Conservation (phyloP, 495 filamentous ascomycete genomes). For the Aspergillus hancockii region DNA sequence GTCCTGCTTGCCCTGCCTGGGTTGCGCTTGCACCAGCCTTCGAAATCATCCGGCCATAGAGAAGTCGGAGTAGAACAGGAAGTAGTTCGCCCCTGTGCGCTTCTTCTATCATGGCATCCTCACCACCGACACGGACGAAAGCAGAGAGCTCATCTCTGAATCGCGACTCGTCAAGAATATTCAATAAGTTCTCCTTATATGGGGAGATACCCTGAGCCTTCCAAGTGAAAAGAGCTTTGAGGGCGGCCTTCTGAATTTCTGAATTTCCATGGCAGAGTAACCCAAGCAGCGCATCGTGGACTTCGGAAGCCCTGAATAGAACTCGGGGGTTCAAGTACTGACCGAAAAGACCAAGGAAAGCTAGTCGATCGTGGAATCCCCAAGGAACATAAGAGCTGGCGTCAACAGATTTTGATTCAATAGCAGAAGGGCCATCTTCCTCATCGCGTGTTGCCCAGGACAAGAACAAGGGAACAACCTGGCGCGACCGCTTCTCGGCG, state of each 20-base stretch:
- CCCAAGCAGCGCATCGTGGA: conserved; percentile 69
- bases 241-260: conserved; percentile 79
- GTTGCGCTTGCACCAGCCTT: conserved; percentile 62
- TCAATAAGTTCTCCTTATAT: conserved; percentile 85
- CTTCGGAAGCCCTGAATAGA: conserved; percentile 74
- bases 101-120: conserved; percentile 71
- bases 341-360: conserved; percentile 78
- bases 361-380: conserved; percentile 73
- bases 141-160: conserved; percentile 91
- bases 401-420: conserved; percentile 20
- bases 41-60: conserved; percentile 87
- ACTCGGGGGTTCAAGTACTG: conserved; percentile 83
- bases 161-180: conserved; percentile 84
- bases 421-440: conserved; percentile 42
- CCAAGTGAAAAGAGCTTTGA: conserved; percentile 88
- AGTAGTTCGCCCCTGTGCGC: conserved; percentile 72
- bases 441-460: conserved; percentile 65
- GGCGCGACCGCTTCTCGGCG: conserved; percentile 83
- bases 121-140: conserved; percentile 69
- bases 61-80: conserved; percentile 80
- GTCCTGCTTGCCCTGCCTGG: conserved; percentile 60
- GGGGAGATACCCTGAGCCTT: conserved; percentile 71
- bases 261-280: conserved; percentile 84
- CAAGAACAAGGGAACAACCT: conserved; percentile 82
- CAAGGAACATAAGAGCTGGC: conserved; percentile 36